Evolutionary conservation across 176 grass and related monocot genomes (phyloP), one percentile per base, ranked within the genome.

Genomic region (Raddia guianensis): DNA sequence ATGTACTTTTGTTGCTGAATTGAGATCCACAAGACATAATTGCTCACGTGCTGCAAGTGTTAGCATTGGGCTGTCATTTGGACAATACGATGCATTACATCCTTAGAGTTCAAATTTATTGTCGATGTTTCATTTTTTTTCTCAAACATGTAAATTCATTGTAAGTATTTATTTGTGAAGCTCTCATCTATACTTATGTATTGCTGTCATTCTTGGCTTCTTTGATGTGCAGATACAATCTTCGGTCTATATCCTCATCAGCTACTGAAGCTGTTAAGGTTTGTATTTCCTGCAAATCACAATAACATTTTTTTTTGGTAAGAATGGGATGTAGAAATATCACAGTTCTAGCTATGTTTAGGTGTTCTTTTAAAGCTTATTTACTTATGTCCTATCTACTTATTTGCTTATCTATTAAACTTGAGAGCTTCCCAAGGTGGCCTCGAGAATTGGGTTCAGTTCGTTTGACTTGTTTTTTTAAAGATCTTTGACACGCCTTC

Each of bases 251-350:
- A 91, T 95, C 95, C 55, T 88, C 90, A 34, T 98, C 95, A 57
- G 92, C 95, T 79, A 95, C 90, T 66, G 92, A 89, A 83, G 92
- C 95, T 70, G 95, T 98, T 54, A 98, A 98, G 92, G 95, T 98
- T 75, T 60, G 50, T 88, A 84, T 87, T 74, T 56, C 66, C 75
- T 42, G 4, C 3, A 40, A 40, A 40, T 40, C 37, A 40, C 32
- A 63, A 45, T 70, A 84, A 68, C 45, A 70, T 54, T 75, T 21
- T 65, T 77, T 54, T 75, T 21, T 65, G 72, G 65, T 82, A 45
- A 63, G 51, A 72, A 61, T 32, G 8, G 46, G 12, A 51, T 83
- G n/a, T 69, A 12, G 84, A 69, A 70, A 75, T 82, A 73, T 74
- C 34, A 35, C 37, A 68, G 66, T 33, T 82, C 15, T 48, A 58